Percentiles rank a stretch among this genome's conserved stretches.
phyloP scores from a whole-genome alignment of 139 green algal species.

The Marvania coccoides region DNA sequence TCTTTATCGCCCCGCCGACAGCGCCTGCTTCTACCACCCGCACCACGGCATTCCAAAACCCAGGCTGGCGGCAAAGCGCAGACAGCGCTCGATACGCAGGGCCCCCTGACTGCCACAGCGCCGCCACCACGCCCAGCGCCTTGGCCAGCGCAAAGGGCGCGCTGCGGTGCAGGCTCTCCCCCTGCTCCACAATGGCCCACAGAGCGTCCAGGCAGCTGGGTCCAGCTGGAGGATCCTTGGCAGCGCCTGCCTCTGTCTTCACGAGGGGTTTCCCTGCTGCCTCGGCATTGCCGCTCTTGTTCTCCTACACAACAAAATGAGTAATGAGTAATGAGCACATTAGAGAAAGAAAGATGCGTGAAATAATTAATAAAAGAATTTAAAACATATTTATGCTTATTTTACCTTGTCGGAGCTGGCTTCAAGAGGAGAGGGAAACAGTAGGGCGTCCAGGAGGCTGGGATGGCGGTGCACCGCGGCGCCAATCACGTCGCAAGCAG shows the following conservation, averaged over 20 bases:
- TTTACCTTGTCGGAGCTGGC: neutral
- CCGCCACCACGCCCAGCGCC: conserved; percentile 32
- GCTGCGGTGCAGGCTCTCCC: conserved; percentile 4
- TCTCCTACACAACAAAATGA: conserved; percentile 3
- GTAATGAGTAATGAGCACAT: neutral
- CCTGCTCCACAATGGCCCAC: conserved; percentile 24
- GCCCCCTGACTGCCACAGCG: conserved; percentile 41
- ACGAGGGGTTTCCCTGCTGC: neutral
- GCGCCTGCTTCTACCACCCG: conserved; percentile 2
- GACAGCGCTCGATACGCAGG: conserved; percentile 24
- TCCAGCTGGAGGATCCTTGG: neutral
- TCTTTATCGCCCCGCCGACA: neutral
- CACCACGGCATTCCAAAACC: conserved; percentile 31
- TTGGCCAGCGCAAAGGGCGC: conserved; percentile 32
- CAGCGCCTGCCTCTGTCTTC: neutral
- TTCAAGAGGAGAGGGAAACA: conserved; percentile 42
- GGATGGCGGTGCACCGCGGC: conserved; percentile 24
- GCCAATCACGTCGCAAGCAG: conserved; percentile 34
- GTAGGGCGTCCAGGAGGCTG: conserved; percentile 41
- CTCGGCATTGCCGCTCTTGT: neutral
- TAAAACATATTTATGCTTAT: too few relatives aligned
- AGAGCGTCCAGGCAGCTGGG: conserved; percentile 46
- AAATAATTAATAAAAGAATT: neutral
- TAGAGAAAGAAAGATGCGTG: neutral
- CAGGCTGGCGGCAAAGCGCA: conserved; percentile 29